Evolutionary conservation across 2,329 filamentous ascomycete species (phyloP).

Genomic region (Colletotrichum sp.): DNA sequence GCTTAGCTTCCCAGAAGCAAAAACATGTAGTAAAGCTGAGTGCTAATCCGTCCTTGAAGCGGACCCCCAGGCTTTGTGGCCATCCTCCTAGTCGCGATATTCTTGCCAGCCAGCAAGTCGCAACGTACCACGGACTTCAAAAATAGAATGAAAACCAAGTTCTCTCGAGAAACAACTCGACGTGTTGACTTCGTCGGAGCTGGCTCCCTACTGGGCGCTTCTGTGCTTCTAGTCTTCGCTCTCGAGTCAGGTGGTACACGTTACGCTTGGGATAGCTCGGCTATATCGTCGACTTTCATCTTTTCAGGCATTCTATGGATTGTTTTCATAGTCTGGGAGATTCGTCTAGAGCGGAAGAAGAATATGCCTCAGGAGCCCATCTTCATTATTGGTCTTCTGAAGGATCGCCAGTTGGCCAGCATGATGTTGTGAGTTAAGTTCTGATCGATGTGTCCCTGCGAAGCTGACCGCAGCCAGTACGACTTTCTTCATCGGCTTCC

Average conservation of each 20-base stretch:
- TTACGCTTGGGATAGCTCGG: slow-evolving; percentile 45
- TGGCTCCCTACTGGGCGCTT: not conserved
- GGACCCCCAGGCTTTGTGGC: not conserved
- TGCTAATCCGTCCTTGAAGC: not conserved
- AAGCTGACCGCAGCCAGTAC: not conserved
- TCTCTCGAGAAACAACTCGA: not conserved
- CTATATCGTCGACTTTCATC: slow-evolving; percentile 37
- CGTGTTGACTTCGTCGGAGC: not conserved
- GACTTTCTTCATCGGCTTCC: slow-evolving; percentile 26
- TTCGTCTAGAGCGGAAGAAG: not conserved
- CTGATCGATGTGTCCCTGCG: not conserved
- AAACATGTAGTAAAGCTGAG: rapidly evolving
- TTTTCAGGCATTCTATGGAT: slow-evolving; percentile 3
- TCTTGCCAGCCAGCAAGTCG: not conserved
- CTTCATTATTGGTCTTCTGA: not conserved
- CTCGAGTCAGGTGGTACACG: slow-evolving; percentile 47
- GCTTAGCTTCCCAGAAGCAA: too few species aligned
- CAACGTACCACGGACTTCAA: not conserved
- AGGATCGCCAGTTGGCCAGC: not conserved
- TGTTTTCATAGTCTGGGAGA: not conserved
- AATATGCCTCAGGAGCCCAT: not conserved
- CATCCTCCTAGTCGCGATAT: not conserved
- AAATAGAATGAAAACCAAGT: not conserved
- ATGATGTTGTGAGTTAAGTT: not conserved
- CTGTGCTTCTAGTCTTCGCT: slow-evolving; percentile 50